Conservation (phyloP, 805 yeast genomes). For the Metschnikowia noctiluminum region DNA sequence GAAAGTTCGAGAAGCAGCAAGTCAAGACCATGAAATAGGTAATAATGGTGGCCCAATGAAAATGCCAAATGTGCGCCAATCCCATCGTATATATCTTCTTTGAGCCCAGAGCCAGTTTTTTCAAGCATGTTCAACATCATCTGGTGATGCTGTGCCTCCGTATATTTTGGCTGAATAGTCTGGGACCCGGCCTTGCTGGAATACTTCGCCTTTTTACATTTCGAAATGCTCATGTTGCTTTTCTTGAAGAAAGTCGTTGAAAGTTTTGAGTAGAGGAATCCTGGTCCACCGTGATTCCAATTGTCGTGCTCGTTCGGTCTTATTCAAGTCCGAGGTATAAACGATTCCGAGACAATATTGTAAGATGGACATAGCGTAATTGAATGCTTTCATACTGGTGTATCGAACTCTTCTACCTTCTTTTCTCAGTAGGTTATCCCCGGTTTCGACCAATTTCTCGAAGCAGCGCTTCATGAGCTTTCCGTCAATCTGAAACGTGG, state of each 20-base stretch:
- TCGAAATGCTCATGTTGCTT: background rate
- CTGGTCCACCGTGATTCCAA: background rate
- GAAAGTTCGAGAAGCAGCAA: background rate
- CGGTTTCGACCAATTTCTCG: no score
- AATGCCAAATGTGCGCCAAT: background rate
- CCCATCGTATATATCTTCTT: background rate
- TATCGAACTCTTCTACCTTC: no score
- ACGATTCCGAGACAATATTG: background rate
- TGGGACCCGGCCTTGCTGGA: background rate
- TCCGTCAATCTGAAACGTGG: background rate
- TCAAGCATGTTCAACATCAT: background rate
- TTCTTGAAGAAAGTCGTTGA: background rate
- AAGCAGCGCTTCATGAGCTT: background rate
- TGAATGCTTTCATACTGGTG: background rate
- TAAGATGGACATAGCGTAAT: background rate
- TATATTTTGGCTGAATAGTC: background rate
- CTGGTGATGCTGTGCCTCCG: background rate
- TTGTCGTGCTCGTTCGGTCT: background rate
- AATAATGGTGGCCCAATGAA: background rate
- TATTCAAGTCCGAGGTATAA: background rate
- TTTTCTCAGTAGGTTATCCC: no score
- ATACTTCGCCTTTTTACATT: background rate
- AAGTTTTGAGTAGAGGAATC: background rate
- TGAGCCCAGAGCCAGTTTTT: background rate
- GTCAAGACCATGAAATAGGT: background rate